Evolutionary conservation across 805 yeast species (phyloP), one percentile per base, ranked within the genome.

Genomic region (Pichia kluyveri): DNA sequence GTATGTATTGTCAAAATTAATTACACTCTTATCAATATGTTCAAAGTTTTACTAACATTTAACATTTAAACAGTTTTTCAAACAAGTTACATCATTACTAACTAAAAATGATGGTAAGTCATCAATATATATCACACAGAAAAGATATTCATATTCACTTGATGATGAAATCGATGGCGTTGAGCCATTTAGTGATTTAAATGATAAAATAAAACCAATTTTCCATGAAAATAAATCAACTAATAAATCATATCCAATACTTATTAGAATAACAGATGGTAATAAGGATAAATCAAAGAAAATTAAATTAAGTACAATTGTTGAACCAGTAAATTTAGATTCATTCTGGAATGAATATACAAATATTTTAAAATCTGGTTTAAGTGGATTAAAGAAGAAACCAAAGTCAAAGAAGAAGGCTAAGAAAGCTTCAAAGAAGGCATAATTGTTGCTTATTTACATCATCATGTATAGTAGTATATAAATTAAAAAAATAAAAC

Each of bases 311-410:
- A 79, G 89, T 28, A 89, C 97, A 0, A 77, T 82, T 12, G 89
- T 90, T 8, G 75, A 76, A 28, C 69, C 80, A 0, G 75, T 71
- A 1, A 66, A 75, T 4, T 69, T 90, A 54, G 86, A 82, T 53
- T 62, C 69, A 50, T 90, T 90, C 62, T 90, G 96, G 96, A 62
- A 65, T 40, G 80, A 79, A 27, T 90, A 89, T 65, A 67, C 86
- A 1, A 79, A 78, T 40, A 76, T 76, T 0, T 71, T 89, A 48
- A 89, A 86, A 61, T 60, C 71, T 23, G 90, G 93, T 5, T 79
- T 86, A 63, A 69, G 69, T 4, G 96, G 96, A 1, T 72, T 90
- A 63, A 76, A 80, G 60, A 86, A 83, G 76, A 88, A 86, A 69
- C 87, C 85, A 51, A 87, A 86, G 72, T 81, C 80, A 67, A 82